Evolutionary conservation across 148 eudicot genomes (phyloP).

Genomic region (Amaranthus cruentus): DNA sequence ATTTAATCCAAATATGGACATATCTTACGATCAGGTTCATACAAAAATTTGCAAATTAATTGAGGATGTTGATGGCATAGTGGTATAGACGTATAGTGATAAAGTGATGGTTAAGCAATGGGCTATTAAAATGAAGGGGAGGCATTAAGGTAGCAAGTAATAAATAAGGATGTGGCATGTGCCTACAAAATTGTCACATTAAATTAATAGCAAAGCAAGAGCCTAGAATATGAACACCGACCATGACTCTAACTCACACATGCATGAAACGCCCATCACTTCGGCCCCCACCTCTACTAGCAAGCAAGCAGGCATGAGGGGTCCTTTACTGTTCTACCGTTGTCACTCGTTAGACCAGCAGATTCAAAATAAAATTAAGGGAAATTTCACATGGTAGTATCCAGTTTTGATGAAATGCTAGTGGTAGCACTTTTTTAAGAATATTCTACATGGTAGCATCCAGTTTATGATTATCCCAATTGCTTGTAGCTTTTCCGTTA

Average conservation of each 20-base stretch:
- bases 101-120: not conserved
- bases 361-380: not conserved
- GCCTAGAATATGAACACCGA: slow-evolving; percentile 3
- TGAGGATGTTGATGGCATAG: too few relatives aligned
- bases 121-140: not conserved
- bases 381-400: too few relatives aligned
- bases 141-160: not conserved
- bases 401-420: too few relatives aligned
- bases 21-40: too few relatives aligned
- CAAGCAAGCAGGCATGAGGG: slow-evolving; percentile 9
- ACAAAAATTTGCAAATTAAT: too few relatives aligned
- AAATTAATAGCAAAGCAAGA: not conserved
- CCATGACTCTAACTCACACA: not conserved
- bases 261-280: slow-evolving; percentile 3
- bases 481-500: too few relatives aligned
- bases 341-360: not conserved
- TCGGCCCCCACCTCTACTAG: slow-evolving; percentile 1
- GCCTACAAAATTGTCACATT: slow-evolving; percentile 7
- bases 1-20: too few relatives aligned
- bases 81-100: too few relatives aligned
- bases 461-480: too few relatives aligned
- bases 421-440: too few relatives aligned
- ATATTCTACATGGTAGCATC: too few relatives aligned
- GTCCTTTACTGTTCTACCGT: not conserved
- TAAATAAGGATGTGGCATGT: not conserved